Evolutionary conservation across 805 yeast species (phyloP), one percentile per base, ranked within the genome.

Genomic region (Myxozyma vanderwaltii): DNA sequence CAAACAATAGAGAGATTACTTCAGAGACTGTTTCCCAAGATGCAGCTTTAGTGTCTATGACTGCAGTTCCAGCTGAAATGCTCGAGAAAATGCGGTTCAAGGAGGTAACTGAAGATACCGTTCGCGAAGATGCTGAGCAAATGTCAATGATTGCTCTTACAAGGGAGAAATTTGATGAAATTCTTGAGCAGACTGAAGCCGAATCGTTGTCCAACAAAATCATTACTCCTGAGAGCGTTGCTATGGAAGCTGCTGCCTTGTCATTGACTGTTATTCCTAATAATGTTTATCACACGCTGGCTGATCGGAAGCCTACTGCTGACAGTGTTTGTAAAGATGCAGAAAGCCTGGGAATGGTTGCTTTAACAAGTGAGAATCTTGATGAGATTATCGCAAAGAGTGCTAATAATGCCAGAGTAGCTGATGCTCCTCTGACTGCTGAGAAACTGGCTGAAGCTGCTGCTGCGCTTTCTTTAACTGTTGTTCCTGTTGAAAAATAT

Each of bases 341-440:
- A 3, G 68, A 65, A 5, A 50, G 59, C 3, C 26, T 54, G 48
- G 56, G 59, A 19, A 31, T 59, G 59, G 63, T 64, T 10, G 49
- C 70, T 5, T 59, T 74, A n/a, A 53, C 70, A 4, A 46, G 63
- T 36, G 65, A 61, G 17, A 69, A 67, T 24, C 64, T 66, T 40
- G 54, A 55, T 26, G 49, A 48, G 15, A 54, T 72, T 7, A 26
- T 48, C 24, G 43, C n/a, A 21, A 31, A 41, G 31, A 38, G 47
- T 24, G 46, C 15, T 15, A 50, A 45, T 26, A 24, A 39, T 29
- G 51, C 51, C 19, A 31, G 15, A 5, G 27, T 6, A 45, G 13
- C 45, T 3, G 57, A 35, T 7, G n/a, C 45, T 31, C 24, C 36
- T 6, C 36, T 39, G 31, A 15, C 51, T 2, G 44, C 35, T 2